Evolutionary conservation across 495 filamentous ascomycete genomes (phyloP).

Genomic region (Xylaria flabelliformis): DNA sequence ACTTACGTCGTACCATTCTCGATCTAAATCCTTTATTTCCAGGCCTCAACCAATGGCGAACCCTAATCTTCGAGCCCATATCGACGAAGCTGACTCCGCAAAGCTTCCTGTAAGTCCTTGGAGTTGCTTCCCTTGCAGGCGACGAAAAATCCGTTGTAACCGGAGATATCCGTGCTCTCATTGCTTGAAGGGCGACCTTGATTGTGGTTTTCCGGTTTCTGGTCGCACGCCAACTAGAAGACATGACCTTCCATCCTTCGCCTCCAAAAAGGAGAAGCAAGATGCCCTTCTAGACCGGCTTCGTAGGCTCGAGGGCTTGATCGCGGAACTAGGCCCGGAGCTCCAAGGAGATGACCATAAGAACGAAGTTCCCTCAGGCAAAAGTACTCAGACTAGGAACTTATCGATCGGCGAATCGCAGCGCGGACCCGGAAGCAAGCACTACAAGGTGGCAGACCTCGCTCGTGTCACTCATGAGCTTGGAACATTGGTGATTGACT

Average conservation of each 20-base stretch:
- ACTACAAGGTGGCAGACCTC: not conserved
- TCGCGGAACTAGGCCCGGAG: not conserved
- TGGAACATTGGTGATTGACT: slow-evolving; percentile 2
- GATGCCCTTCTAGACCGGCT: slow-evolving; percentile 10
- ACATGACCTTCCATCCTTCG: slow-evolving; percentile 10
- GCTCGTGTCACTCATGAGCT: slow-evolving; percentile 13
- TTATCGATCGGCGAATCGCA: not conserved
- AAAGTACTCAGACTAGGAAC: not conserved
- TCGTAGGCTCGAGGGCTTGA: slow-evolving; percentile 11
- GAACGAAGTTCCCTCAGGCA: not conserved
- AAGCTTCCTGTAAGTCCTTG: slow-evolving; percentile 11
- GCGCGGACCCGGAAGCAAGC: too few species aligned
- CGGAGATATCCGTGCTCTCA: slow-evolving; percentile 51
- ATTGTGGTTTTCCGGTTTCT: slow-evolving; percentile 14
- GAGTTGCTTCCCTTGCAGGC: slow-evolving; percentile 43
- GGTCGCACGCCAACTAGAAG: slow-evolving; percentile 17
- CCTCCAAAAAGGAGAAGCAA: slow-evolving; percentile 12
- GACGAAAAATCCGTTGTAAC: slow-evolving; percentile 48
- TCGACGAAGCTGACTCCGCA: not conserved
- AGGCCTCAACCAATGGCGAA: not conserved
- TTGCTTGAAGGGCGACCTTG: slow-evolving; percentile 43
- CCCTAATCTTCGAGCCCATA: not conserved
- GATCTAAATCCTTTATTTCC: not conserved
- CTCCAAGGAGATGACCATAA: not conserved
- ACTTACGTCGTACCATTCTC: not conserved